phyloP scores from a whole-genome alignment of 2,329 filamentous ascomycete species.

The Xylariaceae sp. region DNA sequence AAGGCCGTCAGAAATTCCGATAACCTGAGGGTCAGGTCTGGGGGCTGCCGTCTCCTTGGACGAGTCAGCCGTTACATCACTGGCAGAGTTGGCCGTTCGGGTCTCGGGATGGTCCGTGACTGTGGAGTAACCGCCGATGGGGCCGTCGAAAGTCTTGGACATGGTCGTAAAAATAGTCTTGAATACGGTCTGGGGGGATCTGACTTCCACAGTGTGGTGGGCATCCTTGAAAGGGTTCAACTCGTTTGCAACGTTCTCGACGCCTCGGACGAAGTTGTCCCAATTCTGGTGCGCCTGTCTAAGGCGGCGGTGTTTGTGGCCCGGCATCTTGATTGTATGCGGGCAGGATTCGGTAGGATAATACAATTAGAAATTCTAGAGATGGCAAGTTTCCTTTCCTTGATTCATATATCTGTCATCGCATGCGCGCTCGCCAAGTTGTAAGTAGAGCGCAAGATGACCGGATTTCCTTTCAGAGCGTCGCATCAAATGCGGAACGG shows the following conservation, averaged over 20 bases:
- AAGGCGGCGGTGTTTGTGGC: constrained; percentile 26
- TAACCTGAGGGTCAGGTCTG: background rate
- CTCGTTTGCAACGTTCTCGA: constrained; percentile 30
- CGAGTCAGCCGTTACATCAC: constrained; percentile 8
- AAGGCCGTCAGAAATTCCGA: constrained; percentile 5
- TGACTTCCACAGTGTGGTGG: constrained; percentile 17
- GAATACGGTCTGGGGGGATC: constrained; percentile 30
- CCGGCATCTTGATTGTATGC: constrained; percentile 11
- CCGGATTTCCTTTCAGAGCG: background rate
- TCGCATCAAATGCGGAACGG: background rate
- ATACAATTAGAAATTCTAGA: background rate
- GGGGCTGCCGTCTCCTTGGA: constrained; percentile 10
- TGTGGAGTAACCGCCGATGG: constrained; percentile 40
- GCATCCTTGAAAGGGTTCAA: constrained; percentile 26
- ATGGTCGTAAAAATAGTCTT: constrained; percentile 40
- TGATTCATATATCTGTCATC: constrained; percentile 1
- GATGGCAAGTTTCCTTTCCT: constrained; percentile 2
- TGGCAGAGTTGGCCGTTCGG: constrained; percentile 1
- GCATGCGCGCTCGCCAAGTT: background rate
- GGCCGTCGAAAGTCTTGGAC: constrained; percentile 38
- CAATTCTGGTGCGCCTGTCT: constrained; percentile 23
- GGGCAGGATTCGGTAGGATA: background rate
- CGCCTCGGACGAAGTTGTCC: constrained; percentile 25
- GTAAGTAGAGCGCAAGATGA: constrained; percentile 2
- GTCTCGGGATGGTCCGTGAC: constrained; percentile 28